Evolutionary conservation across 2,329 filamentous ascomycete species (phyloP), one percentile per base, ranked within the genome.

Genomic region (Seiridium unicorne): DNA sequence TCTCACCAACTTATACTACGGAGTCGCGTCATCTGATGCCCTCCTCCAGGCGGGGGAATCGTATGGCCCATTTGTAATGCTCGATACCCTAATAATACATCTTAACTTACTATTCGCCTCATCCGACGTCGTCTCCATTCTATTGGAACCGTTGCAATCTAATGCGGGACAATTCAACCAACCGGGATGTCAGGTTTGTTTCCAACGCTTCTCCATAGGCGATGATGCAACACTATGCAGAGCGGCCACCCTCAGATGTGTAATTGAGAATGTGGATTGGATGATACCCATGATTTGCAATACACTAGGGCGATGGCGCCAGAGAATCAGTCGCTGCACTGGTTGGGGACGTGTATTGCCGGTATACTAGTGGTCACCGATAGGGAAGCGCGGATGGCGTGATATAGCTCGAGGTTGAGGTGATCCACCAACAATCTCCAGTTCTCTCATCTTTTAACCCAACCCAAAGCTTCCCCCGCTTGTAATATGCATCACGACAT

Each of bases 321-420:
- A 59, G 13, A 7, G n/a, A 18, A 44, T 35, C 18, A 35, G 35
- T 5, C 46, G n/a, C 35, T 40, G 11, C 11, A 13, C 26, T 46
- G 32, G 32, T 32, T 34, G 3, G n/a, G 13, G 18, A 26, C 18
- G 18, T 26, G 18, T 26, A 26, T 26, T 32, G 55, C 35, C 32
- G 26, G 7, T 58, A 42, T 42, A 40, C 18, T 31, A 54, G 49
- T 44, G 36, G 48, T 44, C n/a, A 4, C 18, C 36, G 3, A 49
- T 26, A 32, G 13, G 10, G 47, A 54, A 40, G 57, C 47, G 57
- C 31, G 44, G 26, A 59, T 59, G 57, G 18, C 57, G 57, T 44
- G 57, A 59, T 59, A 59, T 53, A 53, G 48, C 57, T 53, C 38
- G 32, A 32, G 10, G 35, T 34, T 59, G 47, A 42, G 51, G 57